phyloP scores from a whole-genome alignment of 352 stramenopile genomes.

The Elongisporangium undulatum region DNA sequence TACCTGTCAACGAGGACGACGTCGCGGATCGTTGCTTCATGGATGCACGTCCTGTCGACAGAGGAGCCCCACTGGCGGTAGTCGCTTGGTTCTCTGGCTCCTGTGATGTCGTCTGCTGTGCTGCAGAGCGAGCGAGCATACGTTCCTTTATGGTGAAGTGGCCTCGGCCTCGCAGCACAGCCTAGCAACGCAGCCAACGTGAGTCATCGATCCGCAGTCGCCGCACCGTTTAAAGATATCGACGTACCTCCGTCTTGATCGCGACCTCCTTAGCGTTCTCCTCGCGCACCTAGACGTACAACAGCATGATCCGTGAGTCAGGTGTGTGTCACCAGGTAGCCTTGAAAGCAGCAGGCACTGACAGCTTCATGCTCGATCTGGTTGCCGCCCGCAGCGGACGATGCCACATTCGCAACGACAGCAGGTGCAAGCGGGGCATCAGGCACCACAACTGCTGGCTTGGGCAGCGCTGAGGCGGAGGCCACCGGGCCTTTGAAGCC shows the following conservation, averaged over 20 bases:
- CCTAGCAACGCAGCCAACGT: not conserved
- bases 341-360: not conserved
- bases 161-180: not conserved
- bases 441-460: not conserved
- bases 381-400: constrained; percentile 1
- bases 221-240: not conserved
- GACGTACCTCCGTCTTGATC: not conserved
- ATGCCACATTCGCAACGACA: not conserved
- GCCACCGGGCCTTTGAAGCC: constrained; percentile 27
- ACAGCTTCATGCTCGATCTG: not conserved
- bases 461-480: not conserved
- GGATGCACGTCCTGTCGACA: not conserved
- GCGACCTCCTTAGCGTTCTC: not conserved
- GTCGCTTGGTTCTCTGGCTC: constrained; percentile 2
- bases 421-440: not conserved
- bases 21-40: constrained; percentile 1
- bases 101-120: not conserved
- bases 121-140: not conserved
- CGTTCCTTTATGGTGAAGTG: constrained; percentile 1
- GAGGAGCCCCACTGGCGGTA: not conserved
- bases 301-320: not conserved
- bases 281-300: not conserved
- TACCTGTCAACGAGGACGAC: not conserved
- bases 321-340: no score
- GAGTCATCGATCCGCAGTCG: not conserved